These are phyloP conservation scores for Candida gorgasii DNA, from an alignment of 805 yeast species.

Conservation along the genomic window DNA sequence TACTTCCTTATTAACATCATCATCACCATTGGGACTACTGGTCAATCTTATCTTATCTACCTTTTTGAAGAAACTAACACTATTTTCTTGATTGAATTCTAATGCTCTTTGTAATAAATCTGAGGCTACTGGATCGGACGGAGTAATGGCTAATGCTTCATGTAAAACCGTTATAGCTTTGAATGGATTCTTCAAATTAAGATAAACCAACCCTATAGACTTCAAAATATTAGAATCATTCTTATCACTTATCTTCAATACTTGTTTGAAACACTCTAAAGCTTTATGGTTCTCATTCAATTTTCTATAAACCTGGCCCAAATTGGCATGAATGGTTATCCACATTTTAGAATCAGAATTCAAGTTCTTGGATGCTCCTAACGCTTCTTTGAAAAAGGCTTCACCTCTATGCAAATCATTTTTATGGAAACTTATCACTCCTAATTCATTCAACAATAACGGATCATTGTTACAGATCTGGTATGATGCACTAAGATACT, in stretches of 20 bases:
- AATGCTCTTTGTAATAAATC: constrained; percentile 81
- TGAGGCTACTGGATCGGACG: constrained; percentile 80
- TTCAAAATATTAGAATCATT: constrained; percentile 73
- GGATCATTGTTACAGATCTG: constrained; percentile 86
- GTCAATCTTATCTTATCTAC: constrained; percentile 1
- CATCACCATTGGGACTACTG: constrained; percentile 7
- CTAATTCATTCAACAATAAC: constrained; percentile 83
- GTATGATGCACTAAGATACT: constrained; percentile 74
- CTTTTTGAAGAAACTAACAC: constrained; percentile 20
- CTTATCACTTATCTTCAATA: constrained; percentile 63
- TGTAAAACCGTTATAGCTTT: constrained; percentile 79
- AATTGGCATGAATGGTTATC: constrained; percentile 79
- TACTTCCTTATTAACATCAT: constrained; percentile 25
- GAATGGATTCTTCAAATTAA: constrained; percentile 62
- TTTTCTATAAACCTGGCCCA: constrained; percentile 85
- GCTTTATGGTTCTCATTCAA: constrained; percentile 64
- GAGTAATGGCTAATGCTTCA: constrained; percentile 73
- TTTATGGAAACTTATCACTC: constrained; percentile 85
- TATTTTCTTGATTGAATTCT: constrained; percentile 50
- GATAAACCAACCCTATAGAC: constrained; percentile 80
- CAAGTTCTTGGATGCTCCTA: constrained; percentile 63
- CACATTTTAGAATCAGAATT: constrained; percentile 82
- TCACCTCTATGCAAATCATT: constrained; percentile 70
- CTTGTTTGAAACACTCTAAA: constrained; percentile 72
- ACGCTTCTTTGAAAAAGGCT: constrained; percentile 65